Base-by-base conservation (phyloP, 345 rosid genomes). In the Cardamine occulta region DNA sequence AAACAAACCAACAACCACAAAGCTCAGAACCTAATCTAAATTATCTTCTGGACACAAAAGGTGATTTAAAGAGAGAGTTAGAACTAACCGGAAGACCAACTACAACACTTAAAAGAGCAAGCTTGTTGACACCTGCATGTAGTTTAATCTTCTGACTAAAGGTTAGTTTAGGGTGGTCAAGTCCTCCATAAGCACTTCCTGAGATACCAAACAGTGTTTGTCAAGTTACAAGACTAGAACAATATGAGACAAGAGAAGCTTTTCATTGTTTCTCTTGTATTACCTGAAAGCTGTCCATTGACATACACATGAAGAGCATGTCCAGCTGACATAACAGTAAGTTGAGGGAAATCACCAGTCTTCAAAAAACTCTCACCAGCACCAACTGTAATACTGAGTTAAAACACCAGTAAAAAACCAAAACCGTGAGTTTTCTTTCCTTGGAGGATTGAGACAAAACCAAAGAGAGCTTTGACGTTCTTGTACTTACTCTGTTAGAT, bases 41-140 rank as follows among this genome's bases (percentile, higher is more conserved):
- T 24, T 24, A 6, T 54, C 28, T 47, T 49, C 14, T 29, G 2
- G 5, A 15, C 4, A 39, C 10, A 19, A 35, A 76, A 44, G 32
- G 26, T 10, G 68, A 0, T 21, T 26, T 7, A 6, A n/a, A 65
- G 51, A 63, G 23, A 66, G 24, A 56, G 15, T 1, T 45, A 23
- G 59, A 70, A 86, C 97, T 49, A 61, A 95, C 99, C 86, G 93
- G 90, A 5, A 95, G 93, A 40, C 99, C 99, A 23, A 92, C 94
- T 8, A 84, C 80, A 73, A 84, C 75, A 69, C 99, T 95, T 62
- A 95, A 72, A 29, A 95, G 82, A 71, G 96, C 83, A 75, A 95
- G 80, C 84, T 84, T 88, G 83, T 95, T 95, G 67, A 83, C 58
- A 51, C 99, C 99, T 9, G 82, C 94, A 63, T 84, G 81, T 79